Base-by-base conservation (phyloP, 345 rosid species). In the Brassica napus region DNA sequence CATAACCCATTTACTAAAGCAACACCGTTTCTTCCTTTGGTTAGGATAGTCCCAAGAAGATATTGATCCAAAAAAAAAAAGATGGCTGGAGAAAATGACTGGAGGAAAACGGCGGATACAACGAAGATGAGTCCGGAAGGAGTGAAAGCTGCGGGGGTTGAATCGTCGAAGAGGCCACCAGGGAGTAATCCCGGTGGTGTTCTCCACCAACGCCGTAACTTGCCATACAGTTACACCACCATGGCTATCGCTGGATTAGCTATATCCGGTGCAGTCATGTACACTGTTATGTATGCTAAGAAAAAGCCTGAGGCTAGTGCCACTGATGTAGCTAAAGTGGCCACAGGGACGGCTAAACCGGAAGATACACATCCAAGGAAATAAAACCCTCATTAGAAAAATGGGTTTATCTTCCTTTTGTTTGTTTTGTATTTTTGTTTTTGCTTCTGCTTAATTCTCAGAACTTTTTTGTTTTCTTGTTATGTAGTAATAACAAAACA, bases 401-500 rank as follows among this genome's bases (percentile, higher is more conserved):
- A 6, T 31, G 47, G 52, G 18, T 16, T 24, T 37, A 12, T 65
- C n/a, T 65, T 14, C 60, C 4, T 59, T 59, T 59, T 10, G 31
- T 58, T 58, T 23, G n/a, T 54, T 24, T 68, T 77, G 47, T 59
- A n/a, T 18, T 34, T 16, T 64, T 52, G 62, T 16, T 55, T 3
- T 61, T 68, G 75, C 62, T 61, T 23, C 23, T 73, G 65, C 37
- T 68, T 18, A 73, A 49, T 68, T 74, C 26, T 67, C 8, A 1
- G 16, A 28, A 61, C 82, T 60, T 62, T 77, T 60, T 66, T 31
- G 2, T 31, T 55, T 39, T 66, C 39, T 31, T 72, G 39, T 72
- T n/a, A 72, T 72, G 37, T 0, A 18, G 21, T 58, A 58, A 72
- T 78, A 58, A 72, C 73, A 71, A 12, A 65, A 64, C 67, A 44